Base-by-base conservation (phyloP, 2,329 filamentous ascomycete genomes). In the Claviceps africana region DNA sequence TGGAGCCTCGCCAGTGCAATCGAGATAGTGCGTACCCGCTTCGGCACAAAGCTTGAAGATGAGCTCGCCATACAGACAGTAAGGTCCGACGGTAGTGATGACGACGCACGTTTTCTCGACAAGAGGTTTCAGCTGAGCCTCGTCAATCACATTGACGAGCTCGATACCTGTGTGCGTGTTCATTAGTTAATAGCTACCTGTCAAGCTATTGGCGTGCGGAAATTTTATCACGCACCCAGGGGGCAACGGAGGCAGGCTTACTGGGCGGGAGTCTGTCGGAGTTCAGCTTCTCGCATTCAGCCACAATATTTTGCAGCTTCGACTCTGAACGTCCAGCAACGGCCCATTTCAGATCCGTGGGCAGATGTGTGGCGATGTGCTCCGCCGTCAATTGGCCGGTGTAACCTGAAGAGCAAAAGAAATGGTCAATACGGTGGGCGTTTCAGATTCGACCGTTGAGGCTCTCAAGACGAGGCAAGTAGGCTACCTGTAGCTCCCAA, bases 301-400 rank as follows among this genome's bases (percentile, higher is more conserved):
- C 72, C 8, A 82, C 79, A 11, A 96, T 67, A 42, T 70, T 69
- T 58, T 85, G 77, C 4, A 97, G 76, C 66, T 95, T 95, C 48
- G 74, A 71, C 48, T 76, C 71, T n/a, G 86, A 90, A 28, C 90
- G 85, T 31, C 90, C 90, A 46, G 88, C 87, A 52, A 96, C 73
- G 15, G 88, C 90, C 90, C 90, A 96, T 71, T 81, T 88, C 56
- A 95, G 67, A 64, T 88, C 79, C 19, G 85, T 87, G 0, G 89
- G 85, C 1, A 88, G 72, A 57, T 79, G 70, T 15, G 75, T 75
- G 50, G 81, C 75, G 61, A 95, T 84, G 66, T 93, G 81, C 65
- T 94, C 83, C 30, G 83, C 83, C 2, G 82, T 82, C 58, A 86
- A 75, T 57, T 80, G 83, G 40, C 90, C 90, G 0, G 90, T 96